Evolutionary conservation across 2,329 filamentous ascomycete species (phyloP).

Genomic region (Graphilbum ipis-grandicollis): DNA sequence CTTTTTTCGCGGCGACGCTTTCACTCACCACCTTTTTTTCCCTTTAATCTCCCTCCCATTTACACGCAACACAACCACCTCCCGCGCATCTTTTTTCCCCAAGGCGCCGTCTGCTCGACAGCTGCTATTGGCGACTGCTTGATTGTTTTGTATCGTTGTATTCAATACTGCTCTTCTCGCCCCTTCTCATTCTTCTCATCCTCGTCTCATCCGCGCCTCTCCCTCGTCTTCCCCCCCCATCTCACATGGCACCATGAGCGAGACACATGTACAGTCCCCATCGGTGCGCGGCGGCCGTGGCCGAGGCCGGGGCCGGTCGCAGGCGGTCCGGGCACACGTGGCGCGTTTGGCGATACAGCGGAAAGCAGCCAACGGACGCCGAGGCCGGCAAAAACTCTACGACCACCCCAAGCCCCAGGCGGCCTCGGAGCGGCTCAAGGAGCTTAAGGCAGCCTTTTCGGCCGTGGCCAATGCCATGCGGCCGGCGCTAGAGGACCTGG

Average conservation of each 20-base stretch:
- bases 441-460: constrained; percentile 49
- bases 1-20: not conserved
- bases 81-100: not conserved
- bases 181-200: not conserved
- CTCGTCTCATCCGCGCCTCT: not conserved
- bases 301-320: constrained; percentile 19
- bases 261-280: constrained; percentile 4
- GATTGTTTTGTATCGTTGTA: too few relatives aligned
- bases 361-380: constrained; percentile 21
- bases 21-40: not conserved
- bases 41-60: not conserved
- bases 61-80: not conserved
- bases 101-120: too few relatives aligned
- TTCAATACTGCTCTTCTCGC: too few relatives aligned
- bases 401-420: constrained; percentile 36
- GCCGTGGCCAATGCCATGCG: constrained; percentile 45
- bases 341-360: constrained; percentile 13
- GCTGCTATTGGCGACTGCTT: too few relatives aligned
- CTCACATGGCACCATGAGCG: constrained; percentile 11
- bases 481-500: constrained; percentile 46
- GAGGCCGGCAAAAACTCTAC: constrained; percentile 39
- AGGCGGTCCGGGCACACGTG: constrained; percentile 10
- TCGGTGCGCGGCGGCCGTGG: constrained; percentile 10
- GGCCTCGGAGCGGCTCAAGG: constrained; percentile 44
- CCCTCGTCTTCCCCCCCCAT: not conserved